Percentiles rank a stretch among this genome's conserved stretches.
phyloP scores from a whole-genome alignment of 225 moss, liverwort and hornwort genomes.

The Polytrichum commune region DNA sequence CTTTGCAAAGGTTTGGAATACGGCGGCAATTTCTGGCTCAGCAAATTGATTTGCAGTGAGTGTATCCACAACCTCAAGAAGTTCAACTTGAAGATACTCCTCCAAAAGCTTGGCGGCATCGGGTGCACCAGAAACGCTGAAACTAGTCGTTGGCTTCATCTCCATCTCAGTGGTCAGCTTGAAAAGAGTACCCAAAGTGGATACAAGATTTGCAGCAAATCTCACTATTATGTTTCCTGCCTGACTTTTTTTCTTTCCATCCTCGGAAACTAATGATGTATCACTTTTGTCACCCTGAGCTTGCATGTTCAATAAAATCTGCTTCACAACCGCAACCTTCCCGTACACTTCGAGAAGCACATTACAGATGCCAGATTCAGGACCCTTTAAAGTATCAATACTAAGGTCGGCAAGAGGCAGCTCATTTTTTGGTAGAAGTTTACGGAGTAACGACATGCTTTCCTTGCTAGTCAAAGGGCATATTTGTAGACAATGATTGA shows the following conservation, averaged over 20 bases:
- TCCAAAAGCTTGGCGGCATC: conserved; percentile 47
- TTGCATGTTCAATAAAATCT: conserved; percentile 34
- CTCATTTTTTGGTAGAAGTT: conserved; percentile 51
- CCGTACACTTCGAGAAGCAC: conserved; percentile 31
- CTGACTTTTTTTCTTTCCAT: conserved; percentile 29
- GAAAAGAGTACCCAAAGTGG: conserved; percentile 49
- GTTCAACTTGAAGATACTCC: conserved; percentile 41
- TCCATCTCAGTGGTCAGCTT: conserved; percentile 47
- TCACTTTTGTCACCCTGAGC: conserved; percentile 21
- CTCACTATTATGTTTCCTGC: conserved; percentile 32
- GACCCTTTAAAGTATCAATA: conserved; percentile 27
- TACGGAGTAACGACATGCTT: conserved; percentile 40
- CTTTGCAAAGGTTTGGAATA: conserved; percentile 50
- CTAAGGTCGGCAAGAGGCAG: conserved; percentile 31
- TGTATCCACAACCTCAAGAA: conserved; percentile 50
- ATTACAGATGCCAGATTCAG: conserved; percentile 32
- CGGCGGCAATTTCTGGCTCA: conserved; percentile 38
- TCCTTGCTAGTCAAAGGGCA: conserved; percentile 47
- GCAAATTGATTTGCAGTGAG: conserved; percentile 28
- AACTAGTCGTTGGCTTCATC: conserved; percentile 9
- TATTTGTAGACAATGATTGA: conserved; percentile 48
- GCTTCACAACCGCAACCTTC: conserved; percentile 31
- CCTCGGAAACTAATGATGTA: conserved; percentile 11
- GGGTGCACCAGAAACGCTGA: conserved; percentile 6
- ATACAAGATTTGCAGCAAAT: conserved; percentile 49